A percentile compares a stretch with the other conserved stretches of the same genome.
These are phyloP conservation scores for Vigna reflexopilosa DNA, from an alignment of 306 rosid genomes.

Conservation along the genomic window DNA sequence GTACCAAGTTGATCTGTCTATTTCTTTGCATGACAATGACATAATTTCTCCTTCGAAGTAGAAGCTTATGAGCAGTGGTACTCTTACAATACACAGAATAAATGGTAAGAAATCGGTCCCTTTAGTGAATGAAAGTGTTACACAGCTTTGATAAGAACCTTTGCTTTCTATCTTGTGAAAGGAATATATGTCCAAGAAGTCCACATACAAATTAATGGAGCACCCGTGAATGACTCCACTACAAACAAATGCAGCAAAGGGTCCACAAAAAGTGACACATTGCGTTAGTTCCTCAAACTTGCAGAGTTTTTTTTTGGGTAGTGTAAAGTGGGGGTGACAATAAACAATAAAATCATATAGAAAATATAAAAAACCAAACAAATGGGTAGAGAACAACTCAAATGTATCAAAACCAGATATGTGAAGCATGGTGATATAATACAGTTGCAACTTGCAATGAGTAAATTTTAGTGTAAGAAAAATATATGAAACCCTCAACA, in stretches of 20 bases:
- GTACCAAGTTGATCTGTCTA: background rate
- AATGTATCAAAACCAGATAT: background rate
- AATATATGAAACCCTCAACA: background rate
- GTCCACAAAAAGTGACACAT: constrained; percentile 1
- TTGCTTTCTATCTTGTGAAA: constrained; percentile 11
- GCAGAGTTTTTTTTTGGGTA: background rate
- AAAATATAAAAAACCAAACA: background rate
- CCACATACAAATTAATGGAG: background rate
- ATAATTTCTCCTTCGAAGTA: background rate
- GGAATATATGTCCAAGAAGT: constrained; percentile 4
- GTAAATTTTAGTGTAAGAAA: background rate
- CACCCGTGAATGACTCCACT: constrained; percentile 32
- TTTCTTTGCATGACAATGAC: background rate
- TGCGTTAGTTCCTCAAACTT: constrained; percentile 19
- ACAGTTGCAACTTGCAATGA: background rate
- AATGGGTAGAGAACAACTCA: background rate
- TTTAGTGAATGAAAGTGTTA: background rate
- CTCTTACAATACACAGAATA: background rate
- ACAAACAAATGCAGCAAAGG: constrained; percentile 4
- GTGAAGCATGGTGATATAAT: background rate
- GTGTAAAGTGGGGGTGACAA: background rate
- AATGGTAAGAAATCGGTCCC: constrained; percentile 11
- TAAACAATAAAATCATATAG: background rate
- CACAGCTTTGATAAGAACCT: background rate
- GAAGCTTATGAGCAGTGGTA: background rate